Conservation (phyloP, 169 alveolate species). For the Theileria equi region DNA sequence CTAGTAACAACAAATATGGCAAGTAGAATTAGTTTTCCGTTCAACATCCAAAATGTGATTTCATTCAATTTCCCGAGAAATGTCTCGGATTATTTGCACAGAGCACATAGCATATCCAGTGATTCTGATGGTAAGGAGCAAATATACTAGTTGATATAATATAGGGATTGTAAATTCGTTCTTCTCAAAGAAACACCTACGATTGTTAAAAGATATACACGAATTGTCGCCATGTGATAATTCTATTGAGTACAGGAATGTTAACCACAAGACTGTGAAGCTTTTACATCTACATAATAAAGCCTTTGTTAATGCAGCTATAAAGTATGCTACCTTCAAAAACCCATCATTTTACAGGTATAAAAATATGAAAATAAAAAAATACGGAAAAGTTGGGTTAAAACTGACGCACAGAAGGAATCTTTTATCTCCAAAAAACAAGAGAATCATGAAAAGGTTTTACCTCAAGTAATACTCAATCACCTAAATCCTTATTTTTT, state of each 20-base stretch:
- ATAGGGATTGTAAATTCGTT: neutral
- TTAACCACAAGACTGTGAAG: conserved; percentile 30
- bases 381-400: conserved; percentile 20
- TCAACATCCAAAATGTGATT: conserved; percentile 26
- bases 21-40: conserved; percentile 10
- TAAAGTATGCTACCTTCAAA: too few species aligned
- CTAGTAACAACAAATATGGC: conserved; percentile 57
- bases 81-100: conserved; percentile 32
- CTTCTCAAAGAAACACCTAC: conserved; percentile 23
- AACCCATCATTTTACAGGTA: neutral
- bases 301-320: too few species aligned
- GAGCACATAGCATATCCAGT: conserved; percentile 17
- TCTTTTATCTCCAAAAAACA: conserved; percentile 48
- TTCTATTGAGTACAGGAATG: conserved; percentile 45
- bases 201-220: conserved; percentile 40
- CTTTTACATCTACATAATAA: conserved; percentile 44
- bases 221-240: conserved; percentile 16
- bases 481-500: neutral
- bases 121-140: neutral
- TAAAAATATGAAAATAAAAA: neutral
- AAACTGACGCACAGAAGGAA: conserved; percentile 39
- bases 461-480: conserved; percentile 27
- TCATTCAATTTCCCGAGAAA: conserved; percentile 58
- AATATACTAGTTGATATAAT: neutral
- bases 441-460: conserved; percentile 41